Conservation (phyloP, 768 basidiomycete species). For the Lactarius sp. region DNA sequence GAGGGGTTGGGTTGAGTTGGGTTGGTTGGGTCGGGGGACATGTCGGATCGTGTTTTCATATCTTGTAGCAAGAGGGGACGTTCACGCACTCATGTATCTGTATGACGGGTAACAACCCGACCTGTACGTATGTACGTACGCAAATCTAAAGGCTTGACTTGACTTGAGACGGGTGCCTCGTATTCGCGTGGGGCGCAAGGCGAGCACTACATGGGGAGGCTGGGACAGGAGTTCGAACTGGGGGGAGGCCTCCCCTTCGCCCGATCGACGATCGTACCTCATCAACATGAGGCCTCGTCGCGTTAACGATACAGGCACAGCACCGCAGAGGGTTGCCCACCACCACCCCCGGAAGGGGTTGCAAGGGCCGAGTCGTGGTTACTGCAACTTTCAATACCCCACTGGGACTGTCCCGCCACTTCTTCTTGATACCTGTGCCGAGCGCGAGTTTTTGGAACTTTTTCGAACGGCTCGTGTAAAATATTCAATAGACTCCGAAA, state of each 20-base stretch:
- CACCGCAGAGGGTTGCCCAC: neutral
- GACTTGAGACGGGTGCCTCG: neutral
- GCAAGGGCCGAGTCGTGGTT: neutral
- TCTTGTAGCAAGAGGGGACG: neutral
- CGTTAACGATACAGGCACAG: neutral
- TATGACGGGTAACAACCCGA: neutral
- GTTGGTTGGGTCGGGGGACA: neutral
- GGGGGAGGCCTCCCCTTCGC: neutral
- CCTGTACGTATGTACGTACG: neutral
- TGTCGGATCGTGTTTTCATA: neutral
- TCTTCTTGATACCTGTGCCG: too few relatives aligned
- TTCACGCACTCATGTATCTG: conserved; percentile 3
- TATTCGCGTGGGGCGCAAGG: neutral
- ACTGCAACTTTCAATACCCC: neutral
- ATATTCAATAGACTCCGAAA: neutral
- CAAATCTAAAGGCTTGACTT: neutral
- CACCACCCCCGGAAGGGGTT: neutral
- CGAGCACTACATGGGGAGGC: neutral
- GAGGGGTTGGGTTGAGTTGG: neutral
- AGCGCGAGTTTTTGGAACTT: neutral
- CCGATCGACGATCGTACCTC: neutral
- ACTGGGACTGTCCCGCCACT: neutral
- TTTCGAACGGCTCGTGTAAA: neutral
- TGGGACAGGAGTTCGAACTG: neutral
- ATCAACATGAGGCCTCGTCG: neutral